These are phyloP conservation scores for Iris pallida DNA, from an alignment of 116 monocot genomes.

Conservation along the genomic window DNA sequence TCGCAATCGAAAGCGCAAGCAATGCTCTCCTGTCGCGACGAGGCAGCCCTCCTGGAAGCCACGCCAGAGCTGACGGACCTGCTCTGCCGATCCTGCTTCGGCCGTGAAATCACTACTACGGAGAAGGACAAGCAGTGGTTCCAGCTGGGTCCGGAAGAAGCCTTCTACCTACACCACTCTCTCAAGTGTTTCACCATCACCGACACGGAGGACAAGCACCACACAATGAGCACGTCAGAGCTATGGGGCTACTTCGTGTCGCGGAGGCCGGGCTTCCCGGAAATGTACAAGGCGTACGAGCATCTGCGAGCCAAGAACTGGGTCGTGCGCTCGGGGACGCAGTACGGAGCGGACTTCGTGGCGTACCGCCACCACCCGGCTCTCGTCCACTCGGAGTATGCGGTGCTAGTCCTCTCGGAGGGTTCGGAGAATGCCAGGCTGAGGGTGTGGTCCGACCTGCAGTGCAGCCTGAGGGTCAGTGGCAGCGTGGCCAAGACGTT, in stretches of 20 bases:
- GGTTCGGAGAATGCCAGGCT: constrained; percentile 16
- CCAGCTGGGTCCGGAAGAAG: constrained; percentile 65
- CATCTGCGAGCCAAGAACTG: constrained; percentile 76
- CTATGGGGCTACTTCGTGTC: constrained; percentile 46
- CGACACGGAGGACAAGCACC: not conserved
- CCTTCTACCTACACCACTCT: constrained; percentile 52
- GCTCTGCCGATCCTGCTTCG: constrained; percentile 51
- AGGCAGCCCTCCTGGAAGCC: constrained; percentile 27
- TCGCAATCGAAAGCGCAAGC: constrained; percentile 22
- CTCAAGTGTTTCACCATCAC: constrained; percentile 39
- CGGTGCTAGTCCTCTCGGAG: constrained; percentile 40
- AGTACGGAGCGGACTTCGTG: constrained; percentile 78
- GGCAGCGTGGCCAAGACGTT: constrained; percentile 64
- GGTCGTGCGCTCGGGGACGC: constrained; percentile 56
- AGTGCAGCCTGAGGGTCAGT: constrained; percentile 45
- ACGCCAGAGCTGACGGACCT: constrained; percentile 26
- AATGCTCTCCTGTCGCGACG: constrained; percentile 17
- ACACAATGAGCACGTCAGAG: constrained; percentile 7
- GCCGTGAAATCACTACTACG: constrained; percentile 35
- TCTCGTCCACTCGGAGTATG: constrained; percentile 66
- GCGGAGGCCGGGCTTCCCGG: constrained; percentile 23
- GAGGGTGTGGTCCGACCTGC: constrained; percentile 53
- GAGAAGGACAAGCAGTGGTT: constrained; percentile 41
- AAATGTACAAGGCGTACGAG: constrained; percentile 51
- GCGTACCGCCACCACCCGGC: constrained; percentile 80